phyloP scores from a whole-genome alignment of 2,329 filamentous ascomycete species.

The Diaporthe sp. region DNA sequence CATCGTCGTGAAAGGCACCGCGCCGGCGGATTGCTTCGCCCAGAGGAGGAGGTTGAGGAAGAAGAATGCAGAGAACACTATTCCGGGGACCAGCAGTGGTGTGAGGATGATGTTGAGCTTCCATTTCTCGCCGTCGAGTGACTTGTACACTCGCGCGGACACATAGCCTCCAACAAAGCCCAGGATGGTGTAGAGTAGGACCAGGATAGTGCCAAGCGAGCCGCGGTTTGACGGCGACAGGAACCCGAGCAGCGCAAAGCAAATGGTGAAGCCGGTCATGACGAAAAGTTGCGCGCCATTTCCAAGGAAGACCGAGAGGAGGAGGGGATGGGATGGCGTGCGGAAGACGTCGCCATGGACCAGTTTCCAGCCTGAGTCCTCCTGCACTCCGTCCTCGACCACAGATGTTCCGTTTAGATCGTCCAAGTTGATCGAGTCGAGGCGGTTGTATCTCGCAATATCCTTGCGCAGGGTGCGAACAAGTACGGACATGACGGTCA shows the following conservation, averaged over 20 bases:
- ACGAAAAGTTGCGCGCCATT: slow-evolving; percentile 97
- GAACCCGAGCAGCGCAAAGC: slow-evolving; percentile 93
- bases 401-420: slow-evolving; percentile 85
- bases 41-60: slow-evolving; percentile 96
- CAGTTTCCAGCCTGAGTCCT: slow-evolving; percentile 98
- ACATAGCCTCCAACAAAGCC: slow-evolving; percentile 93
- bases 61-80: slow-evolving; percentile 92
- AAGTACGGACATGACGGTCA: slow-evolving; percentile 93
- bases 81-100: slow-evolving; percentile 84
- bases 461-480: slow-evolving; percentile 92
- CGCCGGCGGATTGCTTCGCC: slow-evolving; percentile 91
- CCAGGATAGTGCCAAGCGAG: slow-evolving; percentile 91
- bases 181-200: slow-evolving; percentile 92
- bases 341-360: slow-evolving; percentile 98
- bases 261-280: slow-evolving; percentile 95
- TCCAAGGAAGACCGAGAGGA: slow-evolving; percentile 89
- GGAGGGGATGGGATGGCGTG: slow-evolving; percentile 82
- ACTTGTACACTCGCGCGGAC: slow-evolving; percentile 93
- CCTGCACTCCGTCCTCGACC: slow-evolving; percentile 92
- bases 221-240: slow-evolving; percentile 96
- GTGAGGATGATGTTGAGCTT: slow-evolving; percentile 93
- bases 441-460: slow-evolving; percentile 94
- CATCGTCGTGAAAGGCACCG: slow-evolving; percentile 98
- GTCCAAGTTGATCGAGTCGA: slow-evolving; percentile 91
- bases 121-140: slow-evolving; percentile 92